A percentile compares a stretch with the other conserved stretches of the same genome.
These are phyloP conservation scores for Aspergillus carbonarius DNA, from an alignment of 2,329 filamentous ascomycete genomes.

Conservation along the genomic window DNA sequence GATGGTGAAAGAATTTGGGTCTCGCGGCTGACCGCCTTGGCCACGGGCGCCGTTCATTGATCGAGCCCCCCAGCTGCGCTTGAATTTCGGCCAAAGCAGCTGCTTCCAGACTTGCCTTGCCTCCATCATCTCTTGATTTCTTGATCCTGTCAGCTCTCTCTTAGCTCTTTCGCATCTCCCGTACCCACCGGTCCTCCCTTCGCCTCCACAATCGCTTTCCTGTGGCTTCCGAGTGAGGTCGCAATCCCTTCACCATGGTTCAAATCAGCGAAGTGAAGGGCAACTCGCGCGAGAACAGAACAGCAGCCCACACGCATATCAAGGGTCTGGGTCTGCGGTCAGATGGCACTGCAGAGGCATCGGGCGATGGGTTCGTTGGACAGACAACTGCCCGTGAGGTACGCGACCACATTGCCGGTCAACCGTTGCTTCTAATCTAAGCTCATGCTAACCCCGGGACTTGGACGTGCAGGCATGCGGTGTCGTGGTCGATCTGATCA, in stretches of 20 bases:
- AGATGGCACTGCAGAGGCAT: conserved; percentile 81
- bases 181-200: not conserved
- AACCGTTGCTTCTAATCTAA: not conserved
- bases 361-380: conserved; percentile 82
- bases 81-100: conserved; percentile 37
- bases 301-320: conserved; percentile 96
- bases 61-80: conserved; percentile 27
- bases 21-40: conserved; percentile 37
- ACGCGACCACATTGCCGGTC: conserved; percentile 25
- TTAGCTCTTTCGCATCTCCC: conserved; percentile 11
- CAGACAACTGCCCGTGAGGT: conserved; percentile 88
- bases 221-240: conserved; percentile 28
- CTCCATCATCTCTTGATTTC: conserved; percentile 11
- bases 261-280: conserved; percentile 93
- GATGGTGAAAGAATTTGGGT: conserved; percentile 34
- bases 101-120: conserved; percentile 14
- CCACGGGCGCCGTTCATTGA: conserved; percentile 27
- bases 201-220: not conserved
- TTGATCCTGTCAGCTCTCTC: not conserved
- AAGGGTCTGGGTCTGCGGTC: conserved; percentile 83
- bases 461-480: conserved; percentile 70
- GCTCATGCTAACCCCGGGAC: conserved; percentile 13
- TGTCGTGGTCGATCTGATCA: conserved; percentile 92
- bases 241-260: conserved; percentile 59
- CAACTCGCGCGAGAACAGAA: conserved; percentile 92